Base-by-base conservation (phyloP, 2,329 filamentous ascomycete genomes). In the Penicillium aurantiogriseum region DNA sequence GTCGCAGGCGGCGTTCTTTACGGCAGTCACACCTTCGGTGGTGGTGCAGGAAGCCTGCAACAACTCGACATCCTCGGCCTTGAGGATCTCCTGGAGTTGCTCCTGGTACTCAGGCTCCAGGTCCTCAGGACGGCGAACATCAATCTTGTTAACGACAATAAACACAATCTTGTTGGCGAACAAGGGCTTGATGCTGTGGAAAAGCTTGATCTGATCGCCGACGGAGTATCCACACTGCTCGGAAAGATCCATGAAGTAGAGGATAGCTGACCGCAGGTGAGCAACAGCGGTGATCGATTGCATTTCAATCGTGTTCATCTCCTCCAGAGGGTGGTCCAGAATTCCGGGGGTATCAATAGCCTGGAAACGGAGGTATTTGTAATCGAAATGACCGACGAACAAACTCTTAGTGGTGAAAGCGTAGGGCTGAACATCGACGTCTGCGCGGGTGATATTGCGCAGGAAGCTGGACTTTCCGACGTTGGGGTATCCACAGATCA, bases 271-370 rank as follows among this genome's bases (percentile, higher is more conserved):
- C 69, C 93, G 86, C 72, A 99, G 82, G 81, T 99, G 95, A 51
- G 94, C 94, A 79, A 99, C 96, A 11, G 95, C 94, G 19, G 93
- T 97, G 67, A 99, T 97, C 61, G 90, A 90, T 81, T 97, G 94
- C 91, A 97, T 97, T 79, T 99, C 94, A 72, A 99, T 99, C 4
- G 94, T 97, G 80, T 97, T 96, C 94, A 97, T 99, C 80, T 97
- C 94, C 78, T 97, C 94, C 9, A 99, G 85, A 36, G 93, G 92
- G 75, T 99, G 94, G 69, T 99, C 94, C 60, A 99, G 81, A 66
- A 99, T 96, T 82, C 94, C 94, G n/a, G 93, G 93, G 11, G 94
- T 99, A 78, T 99, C 94, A 67, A 99, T 97, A 29, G 92, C 92
- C 79, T 92, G 89, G 79, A 92, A 92, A 61, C 90, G 84, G 65